These are phyloP conservation scores for Escallonia herrerae DNA, from an alignment of 129 eudicot species.

Conservation along the genomic window DNA sequence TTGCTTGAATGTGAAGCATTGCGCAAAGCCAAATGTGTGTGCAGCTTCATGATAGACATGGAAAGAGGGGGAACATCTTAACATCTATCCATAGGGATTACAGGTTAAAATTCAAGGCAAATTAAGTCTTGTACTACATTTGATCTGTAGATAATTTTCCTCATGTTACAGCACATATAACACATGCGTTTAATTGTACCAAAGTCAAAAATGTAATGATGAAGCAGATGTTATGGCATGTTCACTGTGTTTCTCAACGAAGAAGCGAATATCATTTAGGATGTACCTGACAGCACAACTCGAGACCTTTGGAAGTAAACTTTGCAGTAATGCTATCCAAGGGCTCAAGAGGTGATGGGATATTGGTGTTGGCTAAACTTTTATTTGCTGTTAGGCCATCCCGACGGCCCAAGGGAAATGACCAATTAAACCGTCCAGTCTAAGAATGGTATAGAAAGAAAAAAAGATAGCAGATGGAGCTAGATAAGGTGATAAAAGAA, in stretches of 20 bases:
- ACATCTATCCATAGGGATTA: too few relatives aligned
- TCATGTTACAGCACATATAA: too few relatives aligned
- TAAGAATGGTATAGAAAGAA: conserved; percentile 11
- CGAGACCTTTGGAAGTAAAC: conserved; percentile 62
- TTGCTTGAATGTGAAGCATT: conserved; percentile 56
- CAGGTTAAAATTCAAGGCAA: too few relatives aligned
- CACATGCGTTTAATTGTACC: too few relatives aligned
- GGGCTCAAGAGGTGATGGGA: conserved; percentile 78
- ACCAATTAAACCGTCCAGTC: conserved; percentile 63
- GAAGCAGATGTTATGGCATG: too few relatives aligned
- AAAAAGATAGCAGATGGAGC: background rate
- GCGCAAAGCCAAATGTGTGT: conserved; percentile 75
- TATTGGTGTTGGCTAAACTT: conserved; percentile 52
- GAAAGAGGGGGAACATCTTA: too few relatives aligned
- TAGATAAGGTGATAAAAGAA: background rate
- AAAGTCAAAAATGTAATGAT: too few relatives aligned
- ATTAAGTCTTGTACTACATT: too few relatives aligned
- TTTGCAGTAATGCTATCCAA: conserved; percentile 58
- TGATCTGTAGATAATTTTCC: too few relatives aligned
- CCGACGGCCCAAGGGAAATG: conserved; percentile 70
- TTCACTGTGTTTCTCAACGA: too few relatives aligned
- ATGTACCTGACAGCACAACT: conserved; percentile 75
- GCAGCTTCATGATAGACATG: conserved; percentile 37
- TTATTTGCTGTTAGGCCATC: conserved; percentile 69
- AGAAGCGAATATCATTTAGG: too few relatives aligned